Conservation (phyloP, 1,284 basidiomycete species). For the Cystobasidiaceae sp. region DNA sequence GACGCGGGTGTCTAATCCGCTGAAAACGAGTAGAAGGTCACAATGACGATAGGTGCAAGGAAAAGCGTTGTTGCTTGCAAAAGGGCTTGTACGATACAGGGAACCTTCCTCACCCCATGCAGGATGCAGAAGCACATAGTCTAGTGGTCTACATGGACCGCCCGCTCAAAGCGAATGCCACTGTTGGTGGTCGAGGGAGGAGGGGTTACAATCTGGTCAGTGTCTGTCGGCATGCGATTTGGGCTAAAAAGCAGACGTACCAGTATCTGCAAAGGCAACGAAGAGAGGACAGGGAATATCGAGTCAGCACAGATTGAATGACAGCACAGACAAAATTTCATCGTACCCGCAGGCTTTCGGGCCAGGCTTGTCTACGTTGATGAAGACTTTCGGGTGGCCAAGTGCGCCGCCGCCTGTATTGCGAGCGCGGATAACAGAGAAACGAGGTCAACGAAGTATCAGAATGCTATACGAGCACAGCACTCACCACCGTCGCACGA, state of each 20-base stretch:
- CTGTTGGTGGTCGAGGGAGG: too few relatives aligned
- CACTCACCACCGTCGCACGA: conserved; percentile 89
- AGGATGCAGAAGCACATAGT: too few relatives aligned
- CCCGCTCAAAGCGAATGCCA: conserved; percentile 25
- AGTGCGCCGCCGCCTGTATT: conserved; percentile 80
- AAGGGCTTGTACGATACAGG: too few relatives aligned
- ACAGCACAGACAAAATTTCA: background rate
- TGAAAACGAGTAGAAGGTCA: too few relatives aligned
- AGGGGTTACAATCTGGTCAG: too few relatives aligned
- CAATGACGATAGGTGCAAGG: too few relatives aligned
- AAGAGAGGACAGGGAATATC: background rate
- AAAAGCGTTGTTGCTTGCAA: too few relatives aligned
- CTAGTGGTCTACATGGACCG: background rate
- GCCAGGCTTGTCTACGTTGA: conserved; percentile 75
- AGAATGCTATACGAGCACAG: background rate
- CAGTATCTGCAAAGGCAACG: conserved; percentile 13
- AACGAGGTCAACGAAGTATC: too few relatives aligned
- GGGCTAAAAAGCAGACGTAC: too few relatives aligned
- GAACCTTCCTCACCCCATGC: too few relatives aligned
- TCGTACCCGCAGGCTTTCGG: conserved; percentile 34
- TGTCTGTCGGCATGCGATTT: too few relatives aligned
- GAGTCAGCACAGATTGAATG: background rate
- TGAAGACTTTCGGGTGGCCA: conserved; percentile 93
- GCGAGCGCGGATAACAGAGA: background rate
- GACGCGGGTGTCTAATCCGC: too few relatives aligned